These are phyloP conservation scores for Elaeis oleifera DNA, from an alignment of 202 grass and related monocot genomes.

Conservation along the genomic window DNA sequence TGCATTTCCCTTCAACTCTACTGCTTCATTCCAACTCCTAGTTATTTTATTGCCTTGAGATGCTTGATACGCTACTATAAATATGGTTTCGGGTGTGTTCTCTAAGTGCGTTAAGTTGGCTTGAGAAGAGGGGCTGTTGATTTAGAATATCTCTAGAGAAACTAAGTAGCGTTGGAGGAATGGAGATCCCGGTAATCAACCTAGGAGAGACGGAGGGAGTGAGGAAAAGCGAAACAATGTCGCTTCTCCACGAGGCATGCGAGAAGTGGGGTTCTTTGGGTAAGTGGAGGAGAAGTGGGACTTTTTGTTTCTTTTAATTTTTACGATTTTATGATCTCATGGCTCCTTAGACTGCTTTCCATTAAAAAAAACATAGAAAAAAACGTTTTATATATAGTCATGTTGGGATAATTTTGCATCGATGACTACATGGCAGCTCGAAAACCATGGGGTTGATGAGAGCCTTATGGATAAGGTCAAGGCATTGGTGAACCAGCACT, in stretches of 20 bases:
- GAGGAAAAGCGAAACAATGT: constrained; percentile 35
- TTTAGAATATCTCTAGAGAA: not conserved
- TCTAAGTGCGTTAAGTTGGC: constrained; percentile 18
- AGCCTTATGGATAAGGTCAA: constrained; percentile 36
- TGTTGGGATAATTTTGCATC: no score
- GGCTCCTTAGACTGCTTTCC: no score
- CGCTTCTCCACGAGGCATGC: constrained; percentile 52
- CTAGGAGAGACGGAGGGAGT: constrained; percentile 30
- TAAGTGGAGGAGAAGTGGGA: constrained; percentile 18
- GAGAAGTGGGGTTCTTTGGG: constrained; percentile 57
- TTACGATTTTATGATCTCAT: no score
- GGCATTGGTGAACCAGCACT: constrained; percentile 39
- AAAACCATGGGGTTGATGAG: constrained; percentile 43
- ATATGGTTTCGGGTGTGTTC: constrained; percentile 15
- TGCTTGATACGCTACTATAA: constrained; percentile 30
- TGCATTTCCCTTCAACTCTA: constrained; percentile 17
- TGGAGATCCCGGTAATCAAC: constrained; percentile 58
- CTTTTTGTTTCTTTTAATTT: constrained; percentile 13
- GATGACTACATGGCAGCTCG: constrained; percentile 24
- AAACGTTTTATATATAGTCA: no score
- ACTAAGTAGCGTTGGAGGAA: constrained; percentile 13
- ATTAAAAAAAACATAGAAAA: no score
- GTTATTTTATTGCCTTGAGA: constrained; percentile 19
- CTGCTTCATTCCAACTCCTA: constrained; percentile 7
- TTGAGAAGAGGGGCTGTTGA: constrained; percentile 19